These are phyloP conservation scores for Acaromyces ingoldii DNA, from an alignment of 1,284 basidiomycete species.

Conservation along the genomic window DNA sequence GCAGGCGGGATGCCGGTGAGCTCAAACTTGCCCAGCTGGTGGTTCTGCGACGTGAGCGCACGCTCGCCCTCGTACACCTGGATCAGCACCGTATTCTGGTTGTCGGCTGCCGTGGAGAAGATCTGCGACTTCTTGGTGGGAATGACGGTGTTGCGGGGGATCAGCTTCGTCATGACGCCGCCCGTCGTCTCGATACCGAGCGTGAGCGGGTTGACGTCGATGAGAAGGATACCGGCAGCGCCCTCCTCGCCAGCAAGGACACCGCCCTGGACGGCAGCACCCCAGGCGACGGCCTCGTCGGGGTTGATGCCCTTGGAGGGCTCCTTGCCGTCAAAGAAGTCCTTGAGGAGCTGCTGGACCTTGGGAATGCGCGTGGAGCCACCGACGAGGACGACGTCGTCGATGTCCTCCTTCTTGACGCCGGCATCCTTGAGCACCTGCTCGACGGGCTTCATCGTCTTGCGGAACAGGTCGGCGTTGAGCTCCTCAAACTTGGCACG, in stretches of 20 bases:
- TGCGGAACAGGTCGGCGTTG: constrained; percentile 97
- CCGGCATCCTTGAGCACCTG: constrained; percentile 96
- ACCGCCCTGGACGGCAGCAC: constrained; percentile 96
- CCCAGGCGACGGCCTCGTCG: constrained; percentile 71
- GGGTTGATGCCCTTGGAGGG: constrained; percentile 91
- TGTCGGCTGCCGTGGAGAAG: constrained; percentile 68
- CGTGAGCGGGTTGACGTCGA: constrained; percentile 89
- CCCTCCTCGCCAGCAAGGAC: constrained; percentile 84
- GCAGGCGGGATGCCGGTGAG: constrained; percentile 86
- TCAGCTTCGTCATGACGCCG: constrained; percentile 96
- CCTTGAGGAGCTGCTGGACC: constrained; percentile 91
- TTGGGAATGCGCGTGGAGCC: constrained; percentile 98
- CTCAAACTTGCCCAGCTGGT: constrained; percentile 94
- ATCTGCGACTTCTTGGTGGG: constrained; percentile 97
- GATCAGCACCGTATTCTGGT: constrained; percentile 57
- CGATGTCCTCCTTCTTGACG: constrained; percentile 93
- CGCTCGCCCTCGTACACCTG: constrained; percentile 89
- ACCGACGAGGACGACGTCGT: constrained; percentile 85
- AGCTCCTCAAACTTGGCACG: constrained; percentile 98
- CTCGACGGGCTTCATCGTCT: constrained; percentile 99
- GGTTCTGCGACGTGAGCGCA: constrained; percentile 94
- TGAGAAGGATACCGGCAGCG: constrained; percentile 75
- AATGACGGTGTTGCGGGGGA: constrained; percentile 92
- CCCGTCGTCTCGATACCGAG: constrained; percentile 98
- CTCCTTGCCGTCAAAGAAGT: constrained; percentile 84